Base-by-base conservation (phyloP, 768 basidiomycete genomes). In the Phanerochaete sordida region DNA sequence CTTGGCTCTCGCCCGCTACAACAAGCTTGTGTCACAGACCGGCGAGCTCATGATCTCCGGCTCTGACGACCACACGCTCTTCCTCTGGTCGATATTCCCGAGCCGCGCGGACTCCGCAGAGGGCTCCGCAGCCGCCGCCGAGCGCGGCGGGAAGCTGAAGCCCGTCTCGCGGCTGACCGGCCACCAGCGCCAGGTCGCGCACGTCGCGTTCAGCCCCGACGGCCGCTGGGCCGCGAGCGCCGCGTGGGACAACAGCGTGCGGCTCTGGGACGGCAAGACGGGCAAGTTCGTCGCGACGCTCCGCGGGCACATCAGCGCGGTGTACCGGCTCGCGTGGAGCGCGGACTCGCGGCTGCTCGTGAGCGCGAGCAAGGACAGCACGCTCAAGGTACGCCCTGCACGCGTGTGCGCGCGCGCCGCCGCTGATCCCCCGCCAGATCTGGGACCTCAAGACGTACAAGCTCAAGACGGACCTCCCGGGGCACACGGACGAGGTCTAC, bases 361-460 rank as follows among this genome's bases (percentile, higher is more conserved):
- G 57, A 95, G 92, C 62, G 95, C 96, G 5, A 95, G 92, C 70
- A 98, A 97, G 73, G 96, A 99, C 73, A 89, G 89, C 54, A 99
- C 96, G 0, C 77, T 98, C 60, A 98, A 99, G 81, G 95, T 94
- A n/a, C 6, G 9, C 30, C 47, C 26, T 46, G 15, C 46, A 43
- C 24, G 12, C 58, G 30, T n/a, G 23, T 43, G 2, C 24, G 49
- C 28, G 50, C 24, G n/a, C 11, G 30, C n/a, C 21, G 26, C 19
- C 8, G 37, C 46, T 59, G 19, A 21, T 19, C 26, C 39, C 11
- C 44, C 28, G 8, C 19, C 71, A 94, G 94, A 87, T 98, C 24
- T 98, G 96, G 96, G 93, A 97, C 72, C 79, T 98, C 57, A 95
- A 93, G 72, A 98, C 94, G 6, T 93, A 92, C 74, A 98, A 99